Conservation (phyloP, 2,329 filamentous ascomycete species). For the Chaetoscypha palmicola region DNA sequence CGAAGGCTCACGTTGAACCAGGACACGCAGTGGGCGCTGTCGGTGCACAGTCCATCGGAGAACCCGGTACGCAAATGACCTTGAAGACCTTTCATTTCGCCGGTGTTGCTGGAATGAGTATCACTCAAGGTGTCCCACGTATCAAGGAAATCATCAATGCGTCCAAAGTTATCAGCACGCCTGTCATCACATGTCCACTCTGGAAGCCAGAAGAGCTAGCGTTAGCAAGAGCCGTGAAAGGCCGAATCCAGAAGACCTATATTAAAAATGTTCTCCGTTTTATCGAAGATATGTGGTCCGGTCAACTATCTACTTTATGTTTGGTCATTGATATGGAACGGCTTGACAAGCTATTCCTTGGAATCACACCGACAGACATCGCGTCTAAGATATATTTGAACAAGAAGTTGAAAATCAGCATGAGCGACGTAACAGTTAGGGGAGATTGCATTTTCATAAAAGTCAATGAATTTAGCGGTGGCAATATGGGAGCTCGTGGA, state of each 20-base stretch:
- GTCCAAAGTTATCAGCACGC: conserved; percentile 86
- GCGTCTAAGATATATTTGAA: conserved; percentile 68
- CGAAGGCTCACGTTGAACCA: conserved; percentile 84
- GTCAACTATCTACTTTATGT: conserved; percentile 66
- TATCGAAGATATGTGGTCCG: conserved; percentile 85
- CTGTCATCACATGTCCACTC: conserved; percentile 82
- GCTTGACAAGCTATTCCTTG: conserved; percentile 73
- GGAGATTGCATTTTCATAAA: conserved; percentile 64
- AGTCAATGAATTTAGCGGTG: conserved; percentile 49
- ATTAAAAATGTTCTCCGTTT: conserved; percentile 73
- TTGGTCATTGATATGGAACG: conserved; percentile 76
- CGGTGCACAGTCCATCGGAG: conserved; percentile 94
- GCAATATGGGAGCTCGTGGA: conserved; percentile 28
- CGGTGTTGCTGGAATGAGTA: conserved; percentile 98
- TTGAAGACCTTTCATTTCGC: conserved; percentile 99
- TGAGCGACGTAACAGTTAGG: conserved; percentile 56
- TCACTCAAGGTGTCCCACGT: conserved; percentile 97
- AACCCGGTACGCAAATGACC: conserved; percentile 98
- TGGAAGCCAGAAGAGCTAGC: conserved; percentile 67
- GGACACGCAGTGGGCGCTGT: conserved; percentile 95
- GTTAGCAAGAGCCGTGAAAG: conserved; percentile 86
- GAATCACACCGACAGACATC: conserved; percentile 68
- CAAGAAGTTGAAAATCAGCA: conserved; percentile 73
- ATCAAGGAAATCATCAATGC: conserved; percentile 99
- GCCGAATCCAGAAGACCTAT: conserved; percentile 90